Evolutionary conservation across 2,329 filamentous ascomycete genomes (phyloP).

Genomic region (Davidsoniella eucalypti): DNA sequence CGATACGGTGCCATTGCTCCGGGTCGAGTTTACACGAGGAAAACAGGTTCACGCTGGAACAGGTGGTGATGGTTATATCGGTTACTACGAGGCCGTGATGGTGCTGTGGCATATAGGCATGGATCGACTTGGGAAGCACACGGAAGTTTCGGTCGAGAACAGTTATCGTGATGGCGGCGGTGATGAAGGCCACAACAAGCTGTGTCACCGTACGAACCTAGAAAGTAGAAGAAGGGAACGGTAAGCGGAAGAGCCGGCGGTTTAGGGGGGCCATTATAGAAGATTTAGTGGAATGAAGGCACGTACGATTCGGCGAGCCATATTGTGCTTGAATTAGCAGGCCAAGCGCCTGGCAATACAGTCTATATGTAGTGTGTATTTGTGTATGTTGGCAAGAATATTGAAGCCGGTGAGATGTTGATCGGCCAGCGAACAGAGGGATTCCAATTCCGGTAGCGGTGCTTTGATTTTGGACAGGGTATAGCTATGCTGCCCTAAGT

Average conservation of each 20-base stretch:
- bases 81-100: slow-evolving; percentile 73
- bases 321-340: background rate
- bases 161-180: slow-evolving; percentile 57
- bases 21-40: slow-evolving; percentile 61
- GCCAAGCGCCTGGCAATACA: too few species aligned
- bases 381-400: too few species aligned
- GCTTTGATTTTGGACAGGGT: too few species aligned
- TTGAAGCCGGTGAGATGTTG: too few species aligned
- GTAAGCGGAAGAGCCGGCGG: background rate
- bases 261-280: background rate
- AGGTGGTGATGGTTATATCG: slow-evolving; percentile 64
- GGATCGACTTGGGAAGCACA: slow-evolving; percentile 69
- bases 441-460: too few species aligned
- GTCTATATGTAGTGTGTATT: too few species aligned
- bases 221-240: background rate
- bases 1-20: slow-evolving; percentile 60
- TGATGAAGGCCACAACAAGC: slow-evolving; percentile 46
- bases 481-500: too few species aligned
- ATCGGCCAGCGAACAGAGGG: too few species aligned
- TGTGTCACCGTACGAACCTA: slow-evolving; percentile 57
- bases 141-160: slow-evolving; percentile 80
- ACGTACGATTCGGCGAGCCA: slow-evolving; percentile 10
- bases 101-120: slow-evolving; percentile 74
- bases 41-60: slow-evolving; percentile 57
- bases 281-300: background rate